These are phyloP conservation scores for Hymenoscyphus fraxineus DNA, from an alignment of 2,329 filamentous ascomycete genomes.

Conservation along the genomic window DNA sequence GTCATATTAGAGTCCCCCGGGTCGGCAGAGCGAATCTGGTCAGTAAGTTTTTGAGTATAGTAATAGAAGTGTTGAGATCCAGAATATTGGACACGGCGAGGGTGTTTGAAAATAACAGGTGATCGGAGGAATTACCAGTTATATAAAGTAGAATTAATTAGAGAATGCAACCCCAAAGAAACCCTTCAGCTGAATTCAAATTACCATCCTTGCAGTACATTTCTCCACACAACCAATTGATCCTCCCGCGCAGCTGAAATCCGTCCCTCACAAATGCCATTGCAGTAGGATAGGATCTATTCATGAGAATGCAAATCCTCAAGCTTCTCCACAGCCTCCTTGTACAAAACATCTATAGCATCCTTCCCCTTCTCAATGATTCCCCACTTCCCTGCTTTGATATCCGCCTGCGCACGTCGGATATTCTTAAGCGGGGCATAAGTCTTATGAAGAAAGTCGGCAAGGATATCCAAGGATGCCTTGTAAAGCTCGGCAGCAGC, in stretches of 20 bases:
- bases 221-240: no score
- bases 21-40: no score
- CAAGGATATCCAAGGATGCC: not conserved
- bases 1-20: no score
- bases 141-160: no score
- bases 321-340: not conserved
- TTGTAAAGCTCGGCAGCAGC: not conserved
- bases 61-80: no score
- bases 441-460: not conserved
- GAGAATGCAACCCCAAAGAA: no score
- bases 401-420: not conserved
- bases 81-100: no score
- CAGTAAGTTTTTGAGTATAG: no score
- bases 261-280: not conserved
- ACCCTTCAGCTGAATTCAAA: no score
- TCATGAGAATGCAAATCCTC: not conserved
- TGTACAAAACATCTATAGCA: not conserved
- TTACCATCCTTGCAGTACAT: no score
- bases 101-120: no score
- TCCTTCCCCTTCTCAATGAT: not conserved
- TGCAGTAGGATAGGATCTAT: not conserved
- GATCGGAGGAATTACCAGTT: no score
- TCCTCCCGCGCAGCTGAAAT: not conserved
- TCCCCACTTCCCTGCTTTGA: not conserved
- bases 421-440: not conserved